Base-by-base conservation (phyloP, 352 stramenopile genomes). In the Saprolegnia diclina region DNA sequence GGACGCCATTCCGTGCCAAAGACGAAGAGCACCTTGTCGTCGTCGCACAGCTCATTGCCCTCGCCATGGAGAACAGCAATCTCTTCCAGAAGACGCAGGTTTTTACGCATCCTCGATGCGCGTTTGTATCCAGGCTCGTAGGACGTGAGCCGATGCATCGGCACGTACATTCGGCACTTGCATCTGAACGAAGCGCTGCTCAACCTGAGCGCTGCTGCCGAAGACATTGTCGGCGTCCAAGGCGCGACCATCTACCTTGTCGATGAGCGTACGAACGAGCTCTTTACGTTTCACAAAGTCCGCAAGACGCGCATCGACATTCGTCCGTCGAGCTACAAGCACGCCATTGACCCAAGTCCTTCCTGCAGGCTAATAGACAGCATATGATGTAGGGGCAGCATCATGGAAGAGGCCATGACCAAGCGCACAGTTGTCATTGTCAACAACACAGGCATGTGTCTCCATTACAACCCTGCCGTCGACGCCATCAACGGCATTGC, bases 31-130 rank as follows among this genome's bases (percentile, higher is more conserved):
- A 90, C 45, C 71, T 92, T 26, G 74, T 83, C 44, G 89, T 82
- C 0, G 89, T 92, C 53, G 81, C 84, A 0, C 90, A 92, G 55
- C 73, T 92, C 38, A 90, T 92, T 37, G 84, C 82, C 14, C 70
- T 92, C 22, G 83, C 83, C 4, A 92, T 92, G 24, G 82, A 92
- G 37, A 90, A 92, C 72, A 90, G 81, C 22, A 83, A 90, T 57
- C 65, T 90, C 22, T 92, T 92, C 64, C 83, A 92, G 63, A 87
- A 88, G 56, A 92, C 83, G 35, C 83, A 92, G 48, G 82, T 69
- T 19, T 6, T 19, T 11, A 38, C 29, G 29, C 29, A 7, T 61
- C 53, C 5, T 18, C 19, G 2, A 22, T n/a, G 21, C 22, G 4
- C 21, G 22, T 42, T 35, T 61, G 6, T 61, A 61, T 42, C 32